Base-by-base conservation (phyloP, 176 grass and related monocot species). In the Avena insularis region DNA sequence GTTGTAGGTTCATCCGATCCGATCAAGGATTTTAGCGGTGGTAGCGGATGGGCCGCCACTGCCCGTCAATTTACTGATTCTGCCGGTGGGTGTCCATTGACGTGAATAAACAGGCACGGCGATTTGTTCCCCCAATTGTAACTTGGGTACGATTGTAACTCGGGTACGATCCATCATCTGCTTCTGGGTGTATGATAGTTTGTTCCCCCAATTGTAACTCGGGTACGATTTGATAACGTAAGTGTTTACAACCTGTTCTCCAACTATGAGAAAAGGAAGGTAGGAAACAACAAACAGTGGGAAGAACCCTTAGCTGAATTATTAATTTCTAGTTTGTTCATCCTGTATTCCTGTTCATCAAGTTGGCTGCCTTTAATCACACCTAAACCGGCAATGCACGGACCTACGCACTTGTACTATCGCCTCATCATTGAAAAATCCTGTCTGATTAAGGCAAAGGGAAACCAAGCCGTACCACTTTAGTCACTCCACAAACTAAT, bases 311-410 rank as follows among this genome's bases (percentile, higher is more conserved):
- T 27, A 27, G 12, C 12, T 23, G 43, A 73, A 25, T 1, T 48
- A 45, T 40, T 36, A 21, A 31, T 40, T 3, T 2, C 49, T 77
- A 68, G 10, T 11, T 13, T 56, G 16, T n/a, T 83, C 25, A 20
- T 49, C 74, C 0, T 57, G 65, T 69, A 47, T 5, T 49, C 74
- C 0, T 57, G 65, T 69, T 72, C 11, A 59, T 81, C 25, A 75
- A 89, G 40, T 12, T 65, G 69, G 61, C 16, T 29, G 8, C 74
- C 73, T 62, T 78, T 51, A 63, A 78, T 25, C 65, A 25, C 73
- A 65, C 35, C 33, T 74, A 84, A 87, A 49, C 85, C 47, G 33
- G 67, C 84, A 80, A 80, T 38, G 38, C 33, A 35, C 15, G 51
- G 70, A 31, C 38, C 77, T 75, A 79, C 56, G 23, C 64, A 57